Conservation (phyloP, 1,284 basidiomycete genomes). For the Fomitopsis pinicola region DNA sequence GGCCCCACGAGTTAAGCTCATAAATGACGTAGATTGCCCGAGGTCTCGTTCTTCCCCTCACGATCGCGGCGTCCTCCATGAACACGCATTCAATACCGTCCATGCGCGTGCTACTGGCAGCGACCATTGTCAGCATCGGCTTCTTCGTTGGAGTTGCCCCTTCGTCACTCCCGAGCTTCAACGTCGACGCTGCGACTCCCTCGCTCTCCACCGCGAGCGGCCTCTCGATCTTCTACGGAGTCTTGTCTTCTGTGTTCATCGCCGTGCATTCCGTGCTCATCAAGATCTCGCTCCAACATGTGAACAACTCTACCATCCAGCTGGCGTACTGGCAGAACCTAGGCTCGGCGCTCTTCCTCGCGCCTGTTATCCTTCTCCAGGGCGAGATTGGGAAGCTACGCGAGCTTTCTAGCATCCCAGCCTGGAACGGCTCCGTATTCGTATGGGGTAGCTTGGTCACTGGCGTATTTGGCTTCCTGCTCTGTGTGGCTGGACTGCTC, state of each 20-base stretch:
- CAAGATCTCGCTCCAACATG: slow-evolving; percentile 62
- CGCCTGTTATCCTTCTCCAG: slow-evolving; percentile 55
- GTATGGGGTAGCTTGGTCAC: slow-evolving; percentile 61
- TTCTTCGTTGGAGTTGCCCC: slow-evolving; percentile 65
- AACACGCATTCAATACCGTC: slow-evolving; percentile 46
- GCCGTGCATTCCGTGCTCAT: slow-evolving; percentile 72
- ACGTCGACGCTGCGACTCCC: background rate
- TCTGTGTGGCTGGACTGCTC: slow-evolving; percentile 65
- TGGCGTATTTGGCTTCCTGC: slow-evolving; percentile 68
- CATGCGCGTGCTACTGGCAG: slow-evolving; percentile 46
- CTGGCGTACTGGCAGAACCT: slow-evolving; percentile 75
- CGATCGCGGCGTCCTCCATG: slow-evolving; percentile 57
- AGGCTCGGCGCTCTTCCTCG: slow-evolving; percentile 57
- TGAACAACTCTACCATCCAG: slow-evolving; percentile 65
- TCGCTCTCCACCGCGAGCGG: slow-evolving; percentile 40
- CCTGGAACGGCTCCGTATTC: slow-evolving; percentile 53
- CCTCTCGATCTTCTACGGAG: slow-evolving; percentile 60
- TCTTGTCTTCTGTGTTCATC: slow-evolving; percentile 68
- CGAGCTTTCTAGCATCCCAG: slow-evolving; percentile 31
- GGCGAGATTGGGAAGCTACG: slow-evolving; percentile 46
- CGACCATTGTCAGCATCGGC: slow-evolving; percentile 52
- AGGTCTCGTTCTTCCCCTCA: slow-evolving; percentile 74
- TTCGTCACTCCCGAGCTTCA: slow-evolving; percentile 14
- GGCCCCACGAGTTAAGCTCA: background rate
- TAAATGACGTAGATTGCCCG: slow-evolving; percentile 57